A percentile compares a stretch with the other conserved stretches of the same genome.
Conservation (phyloP, 257 asterid genomes). For the Solanum appendiculatum region DNA sequence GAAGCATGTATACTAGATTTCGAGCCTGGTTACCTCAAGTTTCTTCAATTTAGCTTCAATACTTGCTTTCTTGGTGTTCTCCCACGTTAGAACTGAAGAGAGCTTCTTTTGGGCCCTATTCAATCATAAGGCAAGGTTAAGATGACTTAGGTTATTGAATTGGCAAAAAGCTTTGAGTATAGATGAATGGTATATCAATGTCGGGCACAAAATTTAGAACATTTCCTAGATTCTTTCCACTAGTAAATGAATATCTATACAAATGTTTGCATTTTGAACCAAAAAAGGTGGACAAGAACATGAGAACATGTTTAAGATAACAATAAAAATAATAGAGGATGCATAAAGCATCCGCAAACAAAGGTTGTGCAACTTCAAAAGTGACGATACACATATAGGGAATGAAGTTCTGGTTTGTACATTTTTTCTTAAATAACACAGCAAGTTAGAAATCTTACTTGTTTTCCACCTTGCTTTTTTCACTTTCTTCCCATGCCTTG, state of each 20-base stretch:
- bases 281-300: background rate
- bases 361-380: background rate
- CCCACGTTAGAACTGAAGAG: conserved; percentile 64
- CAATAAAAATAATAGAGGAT: background rate
- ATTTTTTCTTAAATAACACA: background rate
- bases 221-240: background rate
- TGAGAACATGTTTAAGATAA: background rate
- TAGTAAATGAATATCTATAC: background rate
- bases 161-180: background rate
- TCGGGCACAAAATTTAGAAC: background rate
- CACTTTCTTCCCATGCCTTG: conserved; percentile 87
- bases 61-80: conserved; percentile 63
- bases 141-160: background rate
- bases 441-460: conserved; percentile 35
- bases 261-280: background rate
- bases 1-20: background rate
- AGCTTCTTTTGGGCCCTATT: conserved; percentile 66
- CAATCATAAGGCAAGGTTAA: background rate
- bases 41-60: conserved; percentile 53
- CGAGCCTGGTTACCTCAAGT: conserved; percentile 41
- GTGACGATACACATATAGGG: background rate
- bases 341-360: background rate
- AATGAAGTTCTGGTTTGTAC: background rate
- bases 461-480: conserved; percentile 65
- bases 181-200: background rate